Conservation (phyloP, 345 rosid species). For the Clarkia xantiana region DNA sequence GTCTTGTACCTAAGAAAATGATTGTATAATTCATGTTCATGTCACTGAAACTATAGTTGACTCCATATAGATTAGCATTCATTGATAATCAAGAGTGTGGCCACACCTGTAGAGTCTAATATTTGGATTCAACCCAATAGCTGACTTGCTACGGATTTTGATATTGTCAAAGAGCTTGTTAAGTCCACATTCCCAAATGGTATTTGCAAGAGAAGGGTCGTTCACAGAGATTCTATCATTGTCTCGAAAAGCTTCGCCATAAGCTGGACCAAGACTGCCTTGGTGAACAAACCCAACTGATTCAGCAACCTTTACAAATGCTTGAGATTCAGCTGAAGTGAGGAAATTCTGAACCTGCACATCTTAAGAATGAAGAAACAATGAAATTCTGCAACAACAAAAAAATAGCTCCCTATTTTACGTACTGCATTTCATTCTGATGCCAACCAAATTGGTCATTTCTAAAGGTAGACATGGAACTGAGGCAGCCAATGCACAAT, state of each 20-base stretch:
- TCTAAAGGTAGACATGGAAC: neutral
- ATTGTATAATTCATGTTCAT: no score
- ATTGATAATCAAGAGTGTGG: neutral
- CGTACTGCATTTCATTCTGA: neutral
- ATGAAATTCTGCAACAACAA: neutral
- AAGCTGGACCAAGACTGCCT: slow-evolving; percentile 85
- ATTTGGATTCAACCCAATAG: slow-evolving; percentile 85
- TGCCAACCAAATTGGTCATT: neutral
- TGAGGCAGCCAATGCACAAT: no score
- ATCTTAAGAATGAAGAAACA: neutral
- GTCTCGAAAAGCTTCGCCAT: slow-evolving; percentile 88
- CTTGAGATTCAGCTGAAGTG: slow-evolving; percentile 49
- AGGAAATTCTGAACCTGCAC: slow-evolving; percentile 63
- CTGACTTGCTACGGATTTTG: slow-evolving; percentile 61
- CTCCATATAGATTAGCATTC: neutral
- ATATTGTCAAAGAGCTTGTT: slow-evolving; percentile 43
- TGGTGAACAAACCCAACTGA: slow-evolving; percentile 71
- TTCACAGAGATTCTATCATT: slow-evolving; percentile 60
- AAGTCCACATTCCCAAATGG: slow-evolving; percentile 69
- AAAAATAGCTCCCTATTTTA: no score
- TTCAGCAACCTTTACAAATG: slow-evolving; percentile 54
- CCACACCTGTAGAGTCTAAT: slow-evolving; percentile 67
- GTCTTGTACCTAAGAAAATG: slow-evolving; percentile 46
- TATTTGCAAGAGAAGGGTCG: slow-evolving; percentile 53
- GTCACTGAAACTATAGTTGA: no score